Base-by-base conservation (phyloP, 495 filamentous ascomycete genomes). In the Daldinia loculata region DNA sequence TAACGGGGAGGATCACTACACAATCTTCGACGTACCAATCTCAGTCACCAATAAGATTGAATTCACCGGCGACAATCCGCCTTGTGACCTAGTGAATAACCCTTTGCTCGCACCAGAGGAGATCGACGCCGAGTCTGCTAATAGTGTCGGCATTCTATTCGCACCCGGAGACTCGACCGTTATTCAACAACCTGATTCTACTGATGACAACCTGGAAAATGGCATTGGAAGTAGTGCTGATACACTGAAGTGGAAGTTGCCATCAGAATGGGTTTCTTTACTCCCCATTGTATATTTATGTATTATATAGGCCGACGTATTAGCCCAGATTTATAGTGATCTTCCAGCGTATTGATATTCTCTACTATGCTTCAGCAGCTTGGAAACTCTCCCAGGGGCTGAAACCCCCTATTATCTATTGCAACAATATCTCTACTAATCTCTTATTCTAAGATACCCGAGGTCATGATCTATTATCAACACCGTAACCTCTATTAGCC, bases 11-110 rank as follows among this genome's bases (percentile, higher is more conserved):
- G 83, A 90, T 50, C 83, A 86, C 64, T 91, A 90, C 77, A 89
- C 89, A n/a, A 85, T 91, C 56, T 91, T 90, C 64, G 85, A 91
- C 55, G 79, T 90, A 19, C 89, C 89, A 22, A 89, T 92, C 69
- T 83, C 83, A 3, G 85, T 91, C 55, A 89, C 88, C n/a, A 92
- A 91, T 69, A 80, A 80, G 51, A 91, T 91, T 66, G 70, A 80
- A 0, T 74, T 77, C 19, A 71, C 67, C 7, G 71, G 61, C 29
- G 64, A 63, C 57, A 78, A 85, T 34, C 81, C 83, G 29, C 74
- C 80, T 29, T 87, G 85, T 58, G 82, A 83, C 56, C 60, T 62
- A 0, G 69, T 87, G 29, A 73, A 82, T 58, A 87, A 87, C 64
- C 72, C 74, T 59, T 26, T 84, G 19, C 71, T 82, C 15, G 67